These are phyloP conservation scores for Wickerhamomyces hampshirensis DNA, from an alignment of 805 yeast species.

Conservation along the genomic window DNA sequence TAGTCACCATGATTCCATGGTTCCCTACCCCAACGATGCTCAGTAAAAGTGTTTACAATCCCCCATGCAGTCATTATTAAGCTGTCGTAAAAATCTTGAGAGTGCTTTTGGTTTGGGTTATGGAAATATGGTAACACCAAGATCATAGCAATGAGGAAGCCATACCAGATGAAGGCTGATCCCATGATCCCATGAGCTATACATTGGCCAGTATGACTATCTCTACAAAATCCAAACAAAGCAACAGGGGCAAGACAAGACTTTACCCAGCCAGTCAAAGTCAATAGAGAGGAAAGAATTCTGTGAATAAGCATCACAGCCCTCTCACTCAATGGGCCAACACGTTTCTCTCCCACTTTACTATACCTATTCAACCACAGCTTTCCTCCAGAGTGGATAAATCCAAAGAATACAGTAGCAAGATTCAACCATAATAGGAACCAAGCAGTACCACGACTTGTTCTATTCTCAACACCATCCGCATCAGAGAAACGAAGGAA, in stretches of 20 bases:
- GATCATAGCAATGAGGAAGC: slow-evolving; percentile 62
- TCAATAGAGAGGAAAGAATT: slow-evolving; percentile 39
- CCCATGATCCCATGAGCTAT: slow-evolving; percentile 98
- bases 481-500: slow-evolving; percentile 60
- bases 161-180: slow-evolving; percentile 75
- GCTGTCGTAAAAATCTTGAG: slow-evolving; percentile 87
- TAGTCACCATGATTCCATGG: slow-evolving; percentile 90
- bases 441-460: slow-evolving; percentile 68
- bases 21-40: slow-evolving; percentile 90
- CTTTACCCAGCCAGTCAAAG: slow-evolving; percentile 71
- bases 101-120: slow-evolving; percentile 40
- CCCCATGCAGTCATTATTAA: slow-evolving; percentile 85
- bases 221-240: slow-evolving; percentile 83
- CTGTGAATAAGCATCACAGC: slow-evolving; percentile 35
- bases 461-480: slow-evolving; percentile 60
- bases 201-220: slow-evolving; percentile 85
- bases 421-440: slow-evolving; percentile 45
- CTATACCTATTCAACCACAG: slow-evolving; percentile 22
- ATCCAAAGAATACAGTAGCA: slow-evolving; percentile 48
- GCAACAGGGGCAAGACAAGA: slow-evolving; percentile 79
- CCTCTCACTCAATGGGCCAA: slow-evolving; percentile 34
- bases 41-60: slow-evolving; percentile 89
- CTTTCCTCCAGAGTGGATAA: slow-evolving; percentile 49
- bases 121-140: slow-evolving; percentile 74
- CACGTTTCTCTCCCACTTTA: slow-evolving; percentile 25